phyloP scores from a whole-genome alignment of 2,329 filamentous ascomycete genomes.

The Aspergillus neoniger region DNA sequence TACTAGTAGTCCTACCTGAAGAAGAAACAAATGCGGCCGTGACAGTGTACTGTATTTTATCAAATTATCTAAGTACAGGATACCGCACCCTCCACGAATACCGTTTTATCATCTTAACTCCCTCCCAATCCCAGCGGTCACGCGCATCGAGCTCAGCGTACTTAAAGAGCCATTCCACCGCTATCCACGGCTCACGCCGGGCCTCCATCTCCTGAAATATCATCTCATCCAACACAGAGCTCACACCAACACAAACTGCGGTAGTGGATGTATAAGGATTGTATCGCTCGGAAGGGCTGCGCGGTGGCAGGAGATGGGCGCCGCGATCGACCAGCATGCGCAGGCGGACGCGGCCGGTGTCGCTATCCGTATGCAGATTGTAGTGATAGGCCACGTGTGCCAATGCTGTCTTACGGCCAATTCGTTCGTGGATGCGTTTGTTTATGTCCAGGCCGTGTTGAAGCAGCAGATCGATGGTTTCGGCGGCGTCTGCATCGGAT shows the following conservation, averaged over 20 bases:
- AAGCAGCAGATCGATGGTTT: neutral
- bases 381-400: neutral
- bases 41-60: too few species aligned
- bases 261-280: too few species aligned
- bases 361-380: neutral
- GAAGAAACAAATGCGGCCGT: too few species aligned
- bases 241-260: neutral
- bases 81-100: neutral
- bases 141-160: neutral
- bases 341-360: neutral
- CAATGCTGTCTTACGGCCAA: neutral
- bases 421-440: neutral
- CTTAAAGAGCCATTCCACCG: neutral
- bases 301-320: neutral
- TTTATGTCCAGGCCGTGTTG: neutral
- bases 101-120: neutral
- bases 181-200: neutral
- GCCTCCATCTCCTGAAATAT: neutral
- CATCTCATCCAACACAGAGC: neutral
- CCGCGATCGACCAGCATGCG: neutral
- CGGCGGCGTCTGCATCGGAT: neutral
- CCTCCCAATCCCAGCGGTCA: neutral
- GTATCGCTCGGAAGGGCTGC: neutral
- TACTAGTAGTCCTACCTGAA: fast-evolving
- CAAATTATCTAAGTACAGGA: neutral